A percentile compares a stretch with the other conserved stretches of the same genome.
Conservation (phyloP, 2,329 filamentous ascomycete species). For the Aspergillus amoenus region DNA sequence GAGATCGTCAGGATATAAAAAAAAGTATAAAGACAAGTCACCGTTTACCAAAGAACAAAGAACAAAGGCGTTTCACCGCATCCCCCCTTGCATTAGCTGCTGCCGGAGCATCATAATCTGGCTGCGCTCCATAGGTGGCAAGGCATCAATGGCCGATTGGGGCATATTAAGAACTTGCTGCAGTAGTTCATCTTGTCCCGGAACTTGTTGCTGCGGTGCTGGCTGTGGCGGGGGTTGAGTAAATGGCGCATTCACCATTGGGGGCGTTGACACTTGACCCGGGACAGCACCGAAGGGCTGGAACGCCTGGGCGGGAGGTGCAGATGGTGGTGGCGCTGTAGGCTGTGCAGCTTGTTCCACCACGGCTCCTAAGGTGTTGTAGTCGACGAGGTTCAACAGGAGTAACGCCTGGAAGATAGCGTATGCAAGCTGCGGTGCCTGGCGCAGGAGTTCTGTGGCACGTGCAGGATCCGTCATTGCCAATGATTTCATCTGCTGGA, state of each 20-base stretch:
- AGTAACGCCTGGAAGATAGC: slow-evolving; percentile 93
- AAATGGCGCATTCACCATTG: slow-evolving; percentile 43
- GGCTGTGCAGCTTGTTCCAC: slow-evolving; percentile 61
- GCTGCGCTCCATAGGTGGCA: slow-evolving; percentile 71
- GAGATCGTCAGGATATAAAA: background rate
- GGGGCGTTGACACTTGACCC: slow-evolving; percentile 54
- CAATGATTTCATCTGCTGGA: slow-evolving; percentile 90
- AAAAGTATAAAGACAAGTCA: background rate
- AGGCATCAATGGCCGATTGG: slow-evolving; percentile 73
- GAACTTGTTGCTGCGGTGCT: slow-evolving; percentile 45
- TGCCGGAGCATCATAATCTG: slow-evolving; percentile 79
- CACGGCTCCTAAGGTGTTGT: slow-evolving; percentile 76
- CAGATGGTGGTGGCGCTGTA: slow-evolving; percentile 35
- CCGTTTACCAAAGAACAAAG: background rate
- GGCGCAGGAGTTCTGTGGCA: slow-evolving; percentile 80
- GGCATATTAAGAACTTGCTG: slow-evolving; percentile 79
- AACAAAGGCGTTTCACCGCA: slow-evolving; percentile 28
- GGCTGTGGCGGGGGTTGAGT: slow-evolving; percentile 46
- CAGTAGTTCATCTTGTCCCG: slow-evolving; percentile 71
- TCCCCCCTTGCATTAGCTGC: slow-evolving; percentile 51
- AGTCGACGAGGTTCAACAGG: slow-evolving; percentile 88
- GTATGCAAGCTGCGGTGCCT: slow-evolving; percentile 89
- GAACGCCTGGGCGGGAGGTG: slow-evolving; percentile 31
- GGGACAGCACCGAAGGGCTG: slow-evolving; percentile 39
- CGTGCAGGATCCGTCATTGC: slow-evolving; percentile 78